phyloP scores from a whole-genome alignment of 1,139 yeast genomes.

The Pichia sp. region DNA sequence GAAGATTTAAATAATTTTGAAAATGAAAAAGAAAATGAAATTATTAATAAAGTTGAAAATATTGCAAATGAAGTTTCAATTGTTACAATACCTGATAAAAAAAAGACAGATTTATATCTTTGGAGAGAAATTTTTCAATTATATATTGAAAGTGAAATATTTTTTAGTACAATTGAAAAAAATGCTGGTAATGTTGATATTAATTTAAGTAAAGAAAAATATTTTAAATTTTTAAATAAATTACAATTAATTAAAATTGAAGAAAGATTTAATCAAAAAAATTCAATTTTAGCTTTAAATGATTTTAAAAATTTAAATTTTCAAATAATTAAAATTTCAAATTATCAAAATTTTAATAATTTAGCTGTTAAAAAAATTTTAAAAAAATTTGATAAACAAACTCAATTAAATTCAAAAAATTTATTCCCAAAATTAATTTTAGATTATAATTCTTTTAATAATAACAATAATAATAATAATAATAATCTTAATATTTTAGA shows the following conservation, averaged over 20 bases:
- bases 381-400: conserved; percentile 70
- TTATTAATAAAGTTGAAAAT: conserved; percentile 39
- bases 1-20: conserved; percentile 44
- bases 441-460: conserved; percentile 24
- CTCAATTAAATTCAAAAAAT: conserved; percentile 46
- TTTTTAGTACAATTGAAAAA: conserved; percentile 50
- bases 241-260: conserved; percentile 36
- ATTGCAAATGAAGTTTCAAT: conserved; percentile 38
- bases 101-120: conserved; percentile 52
- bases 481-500: conserved; percentile 32
- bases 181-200: conserved; percentile 37
- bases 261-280: conserved; percentile 42
- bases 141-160: conserved; percentile 62
- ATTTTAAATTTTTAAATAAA: conserved; percentile 39
- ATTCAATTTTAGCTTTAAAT: conserved; percentile 41
- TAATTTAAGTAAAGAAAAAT: conserved; percentile 30
- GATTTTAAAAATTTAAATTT: conserved; percentile 49
- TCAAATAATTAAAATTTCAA: conserved; percentile 49
- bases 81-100: conserved; percentile 37
- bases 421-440: conserved; percentile 37
- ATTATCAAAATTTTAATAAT: conserved; percentile 57
- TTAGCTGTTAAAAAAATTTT: conserved; percentile 62
- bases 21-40: conserved; percentile 38
- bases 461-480: conserved; percentile 17
- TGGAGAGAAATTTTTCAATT: conserved; percentile 66